Base-by-base conservation (phyloP, 129 eudicot species). In the Mikania micrantha region DNA sequence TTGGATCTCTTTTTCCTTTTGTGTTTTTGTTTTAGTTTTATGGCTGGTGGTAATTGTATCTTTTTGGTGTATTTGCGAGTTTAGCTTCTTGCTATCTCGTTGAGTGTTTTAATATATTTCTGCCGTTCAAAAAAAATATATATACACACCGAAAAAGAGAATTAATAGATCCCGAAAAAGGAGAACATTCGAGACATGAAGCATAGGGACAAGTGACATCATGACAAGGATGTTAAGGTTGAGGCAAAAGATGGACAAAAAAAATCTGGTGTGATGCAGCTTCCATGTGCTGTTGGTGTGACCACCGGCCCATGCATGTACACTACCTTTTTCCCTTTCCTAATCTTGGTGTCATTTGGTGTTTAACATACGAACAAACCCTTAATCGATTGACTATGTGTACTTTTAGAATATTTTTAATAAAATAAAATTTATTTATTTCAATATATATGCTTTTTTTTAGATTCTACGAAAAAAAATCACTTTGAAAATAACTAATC, bases 201-300 rank as follows among this genome's bases (percentile, higher is more conserved):
- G 53, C 11, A 63, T 73, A 47, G 42, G 28, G 77, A 49, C 77
- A n/a, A n/a, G n/a, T n/a, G n/a, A n/a, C n/a, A n/a, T n/a, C n/a
- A n/a, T n/a, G n/a, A n/a, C n/a, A 73, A 63, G 6, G 15, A 62
- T 64, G 22, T 73, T 73, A 35, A 36, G 54, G 71, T 73, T 38
- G 70, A 70, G 49, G 7, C 42, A 35, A 73, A 63, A 63, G 41
- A 48, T 45, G 45, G 66, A 19, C 25, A 60, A 16, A 9, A 35
- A 16, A 9, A 35, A 41, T 69, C 48, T 2, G 66, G 27, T 19
- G 27, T 28, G 64, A 69, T 38, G 42, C 67, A 35, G 66, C 9
- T 41, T 40, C 25, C 76, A 71, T 71, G 76, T 71, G 76, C 65
- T 27, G 12, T 25, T 19, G 61, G 22, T 28, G 61, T 67, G 72